Percentiles rank a stretch among this genome's conserved stretches.
These are phyloP conservation scores for Lentinula guzmanii DNA, from an alignment of 768 basidiomycete genomes.

Conservation along the genomic window DNA sequence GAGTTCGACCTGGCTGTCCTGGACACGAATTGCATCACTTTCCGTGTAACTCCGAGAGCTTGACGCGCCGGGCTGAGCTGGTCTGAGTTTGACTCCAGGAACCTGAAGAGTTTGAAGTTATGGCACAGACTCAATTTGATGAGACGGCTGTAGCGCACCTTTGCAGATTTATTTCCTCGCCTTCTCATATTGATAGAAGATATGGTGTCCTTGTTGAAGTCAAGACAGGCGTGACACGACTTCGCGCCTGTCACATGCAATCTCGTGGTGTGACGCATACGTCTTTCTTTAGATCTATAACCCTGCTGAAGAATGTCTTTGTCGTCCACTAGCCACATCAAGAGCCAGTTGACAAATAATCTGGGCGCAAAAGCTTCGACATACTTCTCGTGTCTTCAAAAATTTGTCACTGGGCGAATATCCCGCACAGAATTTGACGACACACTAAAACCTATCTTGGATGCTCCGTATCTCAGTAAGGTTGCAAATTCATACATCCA, in stretches of 20 bases:
- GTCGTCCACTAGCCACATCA: slow-evolving; percentile 68
- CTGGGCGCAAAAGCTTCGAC: slow-evolving; percentile 53
- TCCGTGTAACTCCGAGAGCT: slow-evolving; percentile 17
- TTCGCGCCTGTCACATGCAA: background rate
- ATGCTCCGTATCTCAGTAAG: slow-evolving; percentile 47
- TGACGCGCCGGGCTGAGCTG: slow-evolving; percentile 37
- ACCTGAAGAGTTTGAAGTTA: slow-evolving; percentile 37
- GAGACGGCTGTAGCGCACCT: background rate
- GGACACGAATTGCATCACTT: slow-evolving; percentile 31
- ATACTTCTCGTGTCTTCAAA: slow-evolving; percentile 62
- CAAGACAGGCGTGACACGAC: background rate
- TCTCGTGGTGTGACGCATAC: background rate
- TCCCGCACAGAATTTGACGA: slow-evolving; percentile 78
- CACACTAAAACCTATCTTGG: slow-evolving; percentile 53
- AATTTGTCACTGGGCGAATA: slow-evolving; percentile 60
- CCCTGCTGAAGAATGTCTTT: slow-evolving; percentile 51
- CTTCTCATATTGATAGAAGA: background rate
- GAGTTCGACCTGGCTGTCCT: slow-evolving; percentile 39
- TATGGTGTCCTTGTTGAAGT: background rate
- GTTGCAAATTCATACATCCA: slow-evolving; percentile 1
- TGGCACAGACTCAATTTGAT: too few relatives aligned
- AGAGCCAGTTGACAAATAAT: slow-evolving; percentile 55
- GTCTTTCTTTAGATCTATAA: background rate
- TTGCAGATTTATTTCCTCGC: slow-evolving; percentile 4
- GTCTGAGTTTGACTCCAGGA: slow-evolving; percentile 77